Percentiles rank a stretch among this genome's conserved stretches.
Conservation (phyloP, 2,329 filamentous ascomycete species). For the Coleophoma cylindrospora region DNA sequence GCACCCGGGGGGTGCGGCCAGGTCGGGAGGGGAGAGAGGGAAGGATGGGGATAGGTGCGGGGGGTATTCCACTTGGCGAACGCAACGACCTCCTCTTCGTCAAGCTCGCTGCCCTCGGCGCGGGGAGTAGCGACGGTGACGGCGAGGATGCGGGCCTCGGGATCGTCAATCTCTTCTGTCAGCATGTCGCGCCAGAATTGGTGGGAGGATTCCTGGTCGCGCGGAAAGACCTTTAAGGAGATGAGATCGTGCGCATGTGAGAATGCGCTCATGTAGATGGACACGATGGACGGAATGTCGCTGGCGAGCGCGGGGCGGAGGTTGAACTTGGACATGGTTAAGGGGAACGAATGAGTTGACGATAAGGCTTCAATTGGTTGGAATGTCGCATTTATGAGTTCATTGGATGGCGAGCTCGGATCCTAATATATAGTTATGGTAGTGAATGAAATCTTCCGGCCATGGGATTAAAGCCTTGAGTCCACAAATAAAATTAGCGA, state of each 20-base stretch:
- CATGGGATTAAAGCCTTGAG: no score
- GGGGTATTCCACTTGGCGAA: conserved; percentile 43
- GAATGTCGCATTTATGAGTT: no score
- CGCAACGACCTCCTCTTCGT: conserved; percentile 29
- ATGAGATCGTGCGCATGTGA: conserved; percentile 27
- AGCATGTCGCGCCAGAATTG: conserved; percentile 31
- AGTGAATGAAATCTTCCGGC: no score
- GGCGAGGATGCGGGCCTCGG: conserved; percentile 33
- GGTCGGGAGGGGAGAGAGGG: conserved; percentile 19
- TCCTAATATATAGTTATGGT: no score
- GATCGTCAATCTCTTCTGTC: conserved; percentile 34
- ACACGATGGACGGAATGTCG: conserved; percentile 35
- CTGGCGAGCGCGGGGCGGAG: conserved; percentile 33
- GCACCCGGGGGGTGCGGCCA: conserved; percentile 36
- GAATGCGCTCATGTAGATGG: conserved; percentile 43
- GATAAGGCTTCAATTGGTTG: no score
- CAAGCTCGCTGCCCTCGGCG: conserved; percentile 23
- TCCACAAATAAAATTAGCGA: no score
- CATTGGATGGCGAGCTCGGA: no score
- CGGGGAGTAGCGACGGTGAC: conserved; percentile 14
- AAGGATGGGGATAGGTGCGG: conserved; percentile 9
- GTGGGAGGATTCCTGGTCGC: conserved; percentile 15
- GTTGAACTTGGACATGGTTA: conserved; percentile 3
- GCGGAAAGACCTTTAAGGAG: conserved; percentile 32
- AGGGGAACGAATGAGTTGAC: no score